Percentiles rank a stretch among this genome's conserved stretches.
These are phyloP conservation scores for Halteria grandinella DNA, from an alignment of 73 alveolate genomes.

Conservation along the genomic window DNA sequence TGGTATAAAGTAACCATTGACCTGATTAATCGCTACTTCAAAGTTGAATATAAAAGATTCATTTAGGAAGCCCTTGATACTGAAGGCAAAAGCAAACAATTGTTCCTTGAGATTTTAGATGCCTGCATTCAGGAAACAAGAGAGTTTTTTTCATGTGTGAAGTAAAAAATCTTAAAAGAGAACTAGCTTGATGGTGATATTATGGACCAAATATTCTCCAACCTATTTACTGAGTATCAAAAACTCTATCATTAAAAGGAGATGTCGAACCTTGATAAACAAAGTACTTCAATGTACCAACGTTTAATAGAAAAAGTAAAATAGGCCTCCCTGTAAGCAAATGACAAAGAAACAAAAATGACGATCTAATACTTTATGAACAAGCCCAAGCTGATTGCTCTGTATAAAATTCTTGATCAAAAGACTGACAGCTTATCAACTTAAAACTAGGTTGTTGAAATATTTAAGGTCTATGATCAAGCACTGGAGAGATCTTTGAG, in stretches of 20 bases:
- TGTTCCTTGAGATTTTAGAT: slow-evolving; percentile 38
- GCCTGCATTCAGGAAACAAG: slow-evolving; percentile 25
- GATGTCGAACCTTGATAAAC: slow-evolving; percentile 9
- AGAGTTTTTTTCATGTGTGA: background rate
- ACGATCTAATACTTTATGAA: slow-evolving; percentile 36
- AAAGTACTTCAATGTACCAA: background rate
- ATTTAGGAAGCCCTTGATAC: slow-evolving; percentile 46
- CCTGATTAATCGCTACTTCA: slow-evolving; percentile 17
- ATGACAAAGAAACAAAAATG: background rate
- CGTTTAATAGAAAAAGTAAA: background rate
- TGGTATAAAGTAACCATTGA: slow-evolving; percentile 36
- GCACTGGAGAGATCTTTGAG: slow-evolving; percentile 29
- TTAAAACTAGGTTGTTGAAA: background rate
- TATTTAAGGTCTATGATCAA: background rate
- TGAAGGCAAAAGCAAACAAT: slow-evolving; percentile 44
- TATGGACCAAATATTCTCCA: background rate
- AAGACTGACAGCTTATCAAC: background rate
- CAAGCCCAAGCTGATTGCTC: slow-evolving; percentile 22
- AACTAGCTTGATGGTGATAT: slow-evolving; percentile 8
- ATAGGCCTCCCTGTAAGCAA: background rate
- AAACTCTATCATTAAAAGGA: slow-evolving; percentile 41
- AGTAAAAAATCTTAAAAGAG: slow-evolving; percentile 2
- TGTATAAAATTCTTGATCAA: slow-evolving; percentile 16
- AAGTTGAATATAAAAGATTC: slow-evolving; percentile 7
- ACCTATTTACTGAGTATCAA: slow-evolving; percentile 31